phyloP scores from a whole-genome alignment of 305 asterid species.

The Fraxinus xanthoxyloides region DNA sequence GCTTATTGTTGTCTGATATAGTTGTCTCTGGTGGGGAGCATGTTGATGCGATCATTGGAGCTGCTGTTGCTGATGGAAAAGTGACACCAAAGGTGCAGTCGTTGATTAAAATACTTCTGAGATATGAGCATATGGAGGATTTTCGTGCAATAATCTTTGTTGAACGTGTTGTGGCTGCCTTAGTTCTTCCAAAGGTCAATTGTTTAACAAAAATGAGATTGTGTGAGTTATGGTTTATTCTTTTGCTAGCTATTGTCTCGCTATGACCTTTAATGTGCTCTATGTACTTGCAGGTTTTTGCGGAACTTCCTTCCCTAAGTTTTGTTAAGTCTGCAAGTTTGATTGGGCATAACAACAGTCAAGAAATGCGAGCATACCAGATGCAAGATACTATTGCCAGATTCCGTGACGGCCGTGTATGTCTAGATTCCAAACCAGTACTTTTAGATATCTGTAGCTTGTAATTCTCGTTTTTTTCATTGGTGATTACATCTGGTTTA shows the following conservation, averaged over 20 bases:
- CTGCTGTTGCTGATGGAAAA: constrained; percentile 99
- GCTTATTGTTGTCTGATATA: constrained; percentile 36
- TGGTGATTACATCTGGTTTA: constrained; percentile 33
- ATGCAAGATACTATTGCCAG: constrained; percentile 96
- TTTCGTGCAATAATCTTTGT: constrained; percentile 97
- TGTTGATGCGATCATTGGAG: constrained; percentile 92
- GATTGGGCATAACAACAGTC: constrained; percentile 97
- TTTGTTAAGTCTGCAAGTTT: constrained; percentile 93
- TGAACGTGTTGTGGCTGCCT: constrained; percentile 96
- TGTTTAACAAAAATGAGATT: constrained; percentile 13
- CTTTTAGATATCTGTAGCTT: constrained; percentile 11
- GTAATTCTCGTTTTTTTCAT: constrained; percentile 22
- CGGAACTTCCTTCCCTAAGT: constrained; percentile 90
- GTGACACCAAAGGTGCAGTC: constrained; percentile 99
- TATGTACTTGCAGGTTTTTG: constrained; percentile 61
- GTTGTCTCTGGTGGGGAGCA: constrained; percentile 99
- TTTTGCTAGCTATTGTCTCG: constrained; percentile 21
- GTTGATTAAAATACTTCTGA: constrained; percentile 83
- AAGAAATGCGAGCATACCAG: constrained; percentile 96
- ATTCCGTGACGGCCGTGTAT: constrained; percentile 98
- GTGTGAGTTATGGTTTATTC: neutral
- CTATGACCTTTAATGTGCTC: constrained; percentile 4
- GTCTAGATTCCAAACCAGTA: constrained; percentile 31
- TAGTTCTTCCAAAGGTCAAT: constrained; percentile 97
- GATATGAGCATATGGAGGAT: constrained; percentile 88